Percentiles rank a stretch among this genome's conserved stretches.
These are phyloP conservation scores for Kazachstania taianensis DNA, from an alignment of 805 yeast genomes.

Conservation along the genomic window DNA sequence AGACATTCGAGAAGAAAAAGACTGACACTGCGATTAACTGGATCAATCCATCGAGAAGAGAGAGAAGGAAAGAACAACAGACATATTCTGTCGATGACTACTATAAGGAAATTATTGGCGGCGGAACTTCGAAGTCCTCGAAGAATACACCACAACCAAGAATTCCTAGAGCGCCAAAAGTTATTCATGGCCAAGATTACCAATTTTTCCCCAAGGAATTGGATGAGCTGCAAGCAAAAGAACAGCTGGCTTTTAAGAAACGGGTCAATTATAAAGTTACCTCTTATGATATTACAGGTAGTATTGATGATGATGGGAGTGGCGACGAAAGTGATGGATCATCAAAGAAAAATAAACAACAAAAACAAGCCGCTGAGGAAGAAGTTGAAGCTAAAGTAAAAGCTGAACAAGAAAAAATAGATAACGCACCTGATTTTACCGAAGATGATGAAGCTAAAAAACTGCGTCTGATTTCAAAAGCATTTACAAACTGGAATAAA, in stretches of 20 bases:
- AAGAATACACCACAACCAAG: slow-evolving; percentile 35
- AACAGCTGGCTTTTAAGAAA: slow-evolving; percentile 53
- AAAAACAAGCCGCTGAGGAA: slow-evolving; percentile 4
- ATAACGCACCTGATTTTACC: slow-evolving; percentile 47
- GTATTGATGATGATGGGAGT: slow-evolving; percentile 40
- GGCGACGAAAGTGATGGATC: slow-evolving; percentile 39
- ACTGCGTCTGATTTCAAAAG: slow-evolving; percentile 41
- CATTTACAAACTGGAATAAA: slow-evolving; percentile 61
- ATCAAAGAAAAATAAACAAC: slow-evolving; percentile 25
- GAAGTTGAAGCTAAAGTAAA: slow-evolving; percentile 15
- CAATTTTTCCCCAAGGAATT: slow-evolving; percentile 59
- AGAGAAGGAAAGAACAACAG: slow-evolving; percentile 60
- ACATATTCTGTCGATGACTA: slow-evolving; percentile 69
- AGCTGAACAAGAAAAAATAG: slow-evolving; percentile 44
- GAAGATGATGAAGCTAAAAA: slow-evolving; percentile 51
- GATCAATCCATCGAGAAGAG: slow-evolving; percentile 54
- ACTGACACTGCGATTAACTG: slow-evolving; percentile 37
- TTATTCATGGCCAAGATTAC: slow-evolving; percentile 55
- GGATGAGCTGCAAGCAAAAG: slow-evolving; percentile 46
- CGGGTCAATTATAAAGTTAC: slow-evolving; percentile 50
- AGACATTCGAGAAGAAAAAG: slow-evolving; percentile 37
- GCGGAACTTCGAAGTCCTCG: slow-evolving; percentile 16
- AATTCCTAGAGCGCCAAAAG: slow-evolving; percentile 51
- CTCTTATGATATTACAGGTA: slow-evolving; percentile 46
- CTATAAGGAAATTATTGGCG: slow-evolving; percentile 54